Conservation (phyloP, 192 early-diverging fungal species). For the Backusella luteola region DNA sequence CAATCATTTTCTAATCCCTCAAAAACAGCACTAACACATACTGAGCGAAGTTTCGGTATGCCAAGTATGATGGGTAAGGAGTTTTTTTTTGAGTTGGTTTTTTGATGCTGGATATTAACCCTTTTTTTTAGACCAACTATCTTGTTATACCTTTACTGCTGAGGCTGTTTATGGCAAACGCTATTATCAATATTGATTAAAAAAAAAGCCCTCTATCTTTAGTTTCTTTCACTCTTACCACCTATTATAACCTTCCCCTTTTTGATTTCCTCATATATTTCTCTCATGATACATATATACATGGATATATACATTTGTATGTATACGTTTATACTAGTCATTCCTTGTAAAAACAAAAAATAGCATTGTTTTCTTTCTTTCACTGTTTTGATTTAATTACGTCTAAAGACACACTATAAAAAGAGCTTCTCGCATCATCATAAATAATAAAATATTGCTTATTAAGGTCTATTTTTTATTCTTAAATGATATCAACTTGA, state of each 20-base stretch:
- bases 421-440: background rate
- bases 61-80: slow-evolving; percentile 1
- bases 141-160: slow-evolving; percentile 7
- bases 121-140: slow-evolving; percentile 11
- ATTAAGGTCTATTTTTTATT: background rate
- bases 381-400: background rate
- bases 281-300: background rate
- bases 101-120: background rate
- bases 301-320: background rate
- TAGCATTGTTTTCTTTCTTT: background rate
- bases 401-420: background rate
- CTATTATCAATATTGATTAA: background rate
- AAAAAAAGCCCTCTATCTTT: background rate
- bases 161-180: slow-evolving; percentile 7
- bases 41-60: background rate
- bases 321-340: background rate
- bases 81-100: background rate
- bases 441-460: background rate
- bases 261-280: background rate
- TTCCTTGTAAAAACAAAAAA: slow-evolving; percentile 1
- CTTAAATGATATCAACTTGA: background rate
- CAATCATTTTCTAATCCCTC: background rate
- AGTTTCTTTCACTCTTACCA: background rate
- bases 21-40: background rate
- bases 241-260: background rate